Evolutionary conservation across 352 stramenopile genomes (phyloP), one percentile per base, ranked within the genome.

Genomic region (Pythium biforme): DNA sequence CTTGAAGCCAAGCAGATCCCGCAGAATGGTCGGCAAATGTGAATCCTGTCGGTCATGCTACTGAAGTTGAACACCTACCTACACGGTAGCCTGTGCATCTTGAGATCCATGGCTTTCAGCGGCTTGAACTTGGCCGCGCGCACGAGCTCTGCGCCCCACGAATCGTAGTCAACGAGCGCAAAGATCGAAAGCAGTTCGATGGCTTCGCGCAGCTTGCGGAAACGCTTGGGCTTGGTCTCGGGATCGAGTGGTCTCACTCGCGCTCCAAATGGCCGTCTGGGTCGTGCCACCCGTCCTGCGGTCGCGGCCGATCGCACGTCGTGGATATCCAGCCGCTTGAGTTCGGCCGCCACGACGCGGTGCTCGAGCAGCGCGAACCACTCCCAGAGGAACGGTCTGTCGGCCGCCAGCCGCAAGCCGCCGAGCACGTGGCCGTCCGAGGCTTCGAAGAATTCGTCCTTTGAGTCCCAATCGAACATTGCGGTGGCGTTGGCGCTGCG

Each of bases 301-400:
- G 45, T 51, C 45, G 22, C 45, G 45, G 19, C 45, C 45, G 45
- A 51, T 51, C 45, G 45, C 22, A 51, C 45, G 22, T 51, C 45
- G 45, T 51, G 45, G 20, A 22, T 23, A 22, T 51, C 45, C 8
- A 26, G 7, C 8, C 27, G 15, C 22, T 3, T 14, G 22, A 3
- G 12, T 4, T 51, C 45, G 23, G 22, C 27, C 3, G 17, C 45
- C 22, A 33, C 45, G 45, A 51, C 23, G 22, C 22, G 12, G 45
- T 29, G 10, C 22, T 51, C 22, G 45, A 51, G 45, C 20, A 51
- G 22, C 22, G 22, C 8, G 22, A 51, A 33, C 45, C 45, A 51
- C 4, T 12, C 22, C 22, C 22, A 27, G 4, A 29, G 3, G 45
- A 51, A 51, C 7, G 7, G 22, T 8, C 45, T 33, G 22, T 51